phyloP scores from a whole-genome alignment of 495 filamentous ascomycete species.

The Aspergillus asperescens region DNA sequence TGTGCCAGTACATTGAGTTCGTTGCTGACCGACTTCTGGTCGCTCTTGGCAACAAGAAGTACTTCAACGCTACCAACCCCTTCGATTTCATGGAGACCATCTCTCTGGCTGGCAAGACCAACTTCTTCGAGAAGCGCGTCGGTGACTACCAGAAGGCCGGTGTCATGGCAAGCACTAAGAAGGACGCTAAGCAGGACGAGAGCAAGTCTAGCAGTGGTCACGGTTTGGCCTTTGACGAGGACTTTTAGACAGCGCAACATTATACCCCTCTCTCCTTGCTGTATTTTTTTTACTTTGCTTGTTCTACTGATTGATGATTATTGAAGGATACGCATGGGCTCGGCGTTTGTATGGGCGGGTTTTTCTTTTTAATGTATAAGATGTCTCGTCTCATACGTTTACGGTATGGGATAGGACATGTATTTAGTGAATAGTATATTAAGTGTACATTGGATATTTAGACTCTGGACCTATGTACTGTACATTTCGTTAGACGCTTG shows the following conservation, averaged over 20 bases:
- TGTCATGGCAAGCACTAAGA: constrained; percentile 92
- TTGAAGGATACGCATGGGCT: constrained; percentile 38
- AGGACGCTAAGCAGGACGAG: constrained; percentile 58
- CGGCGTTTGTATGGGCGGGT: constrained; percentile 32
- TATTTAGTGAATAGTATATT: constrained; percentile 15
- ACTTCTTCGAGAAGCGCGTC: constrained; percentile 99
- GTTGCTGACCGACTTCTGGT: constrained; percentile 93
- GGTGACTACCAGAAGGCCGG: constrained; percentile 99
- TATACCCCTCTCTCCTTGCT: constrained; percentile 22
- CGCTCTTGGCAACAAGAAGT: constrained; percentile 86
- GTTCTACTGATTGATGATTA: constrained; percentile 33
- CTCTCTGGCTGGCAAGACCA: constrained; percentile 97
- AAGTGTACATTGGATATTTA: constrained; percentile 20
- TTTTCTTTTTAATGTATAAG: constrained; percentile 15
- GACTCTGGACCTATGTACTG: background rate
- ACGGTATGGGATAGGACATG: constrained; percentile 4
- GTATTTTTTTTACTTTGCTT: constrained; percentile 11
- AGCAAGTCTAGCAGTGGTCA: constrained; percentile 55
- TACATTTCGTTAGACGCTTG: constrained; percentile 1
- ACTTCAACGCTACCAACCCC: constrained; percentile 87
- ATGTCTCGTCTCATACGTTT: background rate
- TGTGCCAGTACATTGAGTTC: constrained; percentile 99
- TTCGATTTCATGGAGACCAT: constrained; percentile 99
- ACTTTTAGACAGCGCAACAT: constrained; percentile 63
- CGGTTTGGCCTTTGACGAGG: constrained; percentile 91